These are phyloP conservation scores for Thelonectria discophora DNA, from an alignment of 2,329 filamentous ascomycete species.

Conservation along the genomic window DNA sequence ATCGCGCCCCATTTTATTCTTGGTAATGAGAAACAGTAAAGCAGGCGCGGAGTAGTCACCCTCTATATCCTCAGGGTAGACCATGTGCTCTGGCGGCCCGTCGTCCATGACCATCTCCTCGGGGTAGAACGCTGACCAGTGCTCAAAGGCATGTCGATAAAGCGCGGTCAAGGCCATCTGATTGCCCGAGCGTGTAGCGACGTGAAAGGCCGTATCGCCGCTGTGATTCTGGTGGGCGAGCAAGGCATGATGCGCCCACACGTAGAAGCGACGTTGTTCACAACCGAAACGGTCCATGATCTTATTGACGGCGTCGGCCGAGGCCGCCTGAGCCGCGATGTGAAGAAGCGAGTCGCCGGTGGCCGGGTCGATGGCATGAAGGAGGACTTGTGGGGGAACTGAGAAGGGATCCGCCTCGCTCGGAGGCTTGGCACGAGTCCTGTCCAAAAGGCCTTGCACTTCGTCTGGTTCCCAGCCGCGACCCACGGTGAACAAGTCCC, in stretches of 20 bases:
- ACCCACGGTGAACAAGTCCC: background rate
- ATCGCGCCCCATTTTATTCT: background rate
- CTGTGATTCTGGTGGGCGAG: background rate
- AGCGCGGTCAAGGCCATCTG: background rate
- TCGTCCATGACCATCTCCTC: background rate
- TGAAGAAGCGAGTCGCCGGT: background rate
- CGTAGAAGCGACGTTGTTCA: background rate
- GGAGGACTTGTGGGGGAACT: background rate
- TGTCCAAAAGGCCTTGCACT: background rate
- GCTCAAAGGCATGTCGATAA: background rate
- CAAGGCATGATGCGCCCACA: background rate
- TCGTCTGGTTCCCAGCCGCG: background rate
- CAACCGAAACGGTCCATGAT: background rate
- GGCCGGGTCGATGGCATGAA: background rate
- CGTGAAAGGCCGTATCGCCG: background rate
- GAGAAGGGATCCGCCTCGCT: background rate
- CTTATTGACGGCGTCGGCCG: background rate
- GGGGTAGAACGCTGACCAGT: background rate
- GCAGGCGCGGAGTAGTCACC: background rate
- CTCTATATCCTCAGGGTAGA: background rate
- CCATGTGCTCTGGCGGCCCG: background rate
- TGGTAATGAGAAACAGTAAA: background rate
- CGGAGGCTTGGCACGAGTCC: background rate
- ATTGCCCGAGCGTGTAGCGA: background rate
- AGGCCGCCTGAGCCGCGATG: background rate